A percentile compares a stretch with the other conserved stretches of the same genome.
Evolutionary conservation across 1,139 yeast species (phyloP).

Genomic region (Yamadazyma trypodendri): DNA sequence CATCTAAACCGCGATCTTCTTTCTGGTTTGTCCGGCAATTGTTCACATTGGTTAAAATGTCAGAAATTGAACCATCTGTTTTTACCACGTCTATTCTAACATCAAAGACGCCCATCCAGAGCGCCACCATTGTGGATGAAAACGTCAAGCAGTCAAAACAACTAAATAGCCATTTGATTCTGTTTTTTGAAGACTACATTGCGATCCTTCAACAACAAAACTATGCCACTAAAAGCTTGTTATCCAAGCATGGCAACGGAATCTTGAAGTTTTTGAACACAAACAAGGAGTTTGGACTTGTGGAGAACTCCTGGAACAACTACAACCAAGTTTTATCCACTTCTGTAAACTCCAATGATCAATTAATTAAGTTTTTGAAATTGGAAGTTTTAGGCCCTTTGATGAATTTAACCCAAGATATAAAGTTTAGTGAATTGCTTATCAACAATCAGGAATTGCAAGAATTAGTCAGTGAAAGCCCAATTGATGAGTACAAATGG

Average conservation of each 20-base stretch:
- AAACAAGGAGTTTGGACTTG: slow-evolving; percentile 51
- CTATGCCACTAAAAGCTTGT: slow-evolving; percentile 48
- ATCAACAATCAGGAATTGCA: slow-evolving; percentile 42
- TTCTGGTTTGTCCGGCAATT: slow-evolving; percentile 1
- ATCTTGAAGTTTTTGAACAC: slow-evolving; percentile 20
- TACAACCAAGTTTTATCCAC: slow-evolving; percentile 50
- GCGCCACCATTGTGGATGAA: slow-evolving; percentile 40
- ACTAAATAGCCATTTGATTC: slow-evolving; percentile 39
- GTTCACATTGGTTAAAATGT: slow-evolving; percentile 11
- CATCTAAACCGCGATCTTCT: neutral
- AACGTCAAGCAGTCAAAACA: slow-evolving; percentile 26
- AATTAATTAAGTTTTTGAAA: slow-evolving; percentile 51
- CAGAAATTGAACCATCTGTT: slow-evolving; percentile 14
- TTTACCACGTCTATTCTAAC: slow-evolving; percentile 45
- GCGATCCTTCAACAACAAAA: slow-evolving; percentile 49
- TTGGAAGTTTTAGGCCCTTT: slow-evolving; percentile 58
- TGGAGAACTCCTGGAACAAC: slow-evolving; percentile 58
- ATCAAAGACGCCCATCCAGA: slow-evolving; percentile 42
- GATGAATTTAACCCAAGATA: slow-evolving; percentile 52
- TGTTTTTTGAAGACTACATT: slow-evolving; percentile 55
- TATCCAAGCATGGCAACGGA: slow-evolving; percentile 29
- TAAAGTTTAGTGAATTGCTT: slow-evolving; percentile 43
- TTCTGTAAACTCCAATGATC: slow-evolving; percentile 54
- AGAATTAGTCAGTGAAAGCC: slow-evolving; percentile 28
- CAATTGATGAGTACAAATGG: slow-evolving; percentile 56